Base-by-base conservation (phyloP, 2,329 filamentous ascomycete genomes). In the Alternaria incomplexa region DNA sequence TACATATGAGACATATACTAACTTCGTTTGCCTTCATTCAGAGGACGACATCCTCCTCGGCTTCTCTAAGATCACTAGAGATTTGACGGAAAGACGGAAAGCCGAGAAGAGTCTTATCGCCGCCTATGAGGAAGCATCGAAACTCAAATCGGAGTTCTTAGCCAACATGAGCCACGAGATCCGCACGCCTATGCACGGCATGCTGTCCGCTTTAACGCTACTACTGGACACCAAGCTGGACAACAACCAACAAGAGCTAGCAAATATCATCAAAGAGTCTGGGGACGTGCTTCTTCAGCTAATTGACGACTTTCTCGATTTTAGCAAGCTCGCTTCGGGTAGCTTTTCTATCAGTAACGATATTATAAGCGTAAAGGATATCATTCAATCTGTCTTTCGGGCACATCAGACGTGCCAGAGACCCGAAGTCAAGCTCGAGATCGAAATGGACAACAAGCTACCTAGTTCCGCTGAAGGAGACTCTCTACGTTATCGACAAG, bases 261-360 rank as follows among this genome's bases (percentile, higher is more conserved):
- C 85, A 2, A 80, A 81, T 44, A 86, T 89, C 48, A 86, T 90
- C 58, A 83, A 87, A 66, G 86, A 89, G 60, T 89, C 87, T 0
- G 87, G 86, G 2, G 83, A 85, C 20, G 81, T 89, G 3, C 79
- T 90, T 22, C 77, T 90, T 17, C 85, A 87, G 65, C 84, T 90
- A 52, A 89, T 90, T 73, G 89, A 90, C 69, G 87, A 89, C 63
- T 88, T 90, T 48, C 81, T 90, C n/a, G 88, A 90, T 76, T 90
- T 88, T 70, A 89, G 88, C 10, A 90, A 89, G 67, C 80, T 89
- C 6, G 84, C 85, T 0, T 87, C 87, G 0, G 86, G 87, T n/a
- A 84, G 82, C 36, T 88, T 90, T 63, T 85, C 86, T 3, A 81
- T 90, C 56, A 85, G 81, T 51, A 75, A 85, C 13, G 86, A 87